phyloP scores from a whole-genome alignment of 441 rosid species.

The Populus hybrid region DNA sequence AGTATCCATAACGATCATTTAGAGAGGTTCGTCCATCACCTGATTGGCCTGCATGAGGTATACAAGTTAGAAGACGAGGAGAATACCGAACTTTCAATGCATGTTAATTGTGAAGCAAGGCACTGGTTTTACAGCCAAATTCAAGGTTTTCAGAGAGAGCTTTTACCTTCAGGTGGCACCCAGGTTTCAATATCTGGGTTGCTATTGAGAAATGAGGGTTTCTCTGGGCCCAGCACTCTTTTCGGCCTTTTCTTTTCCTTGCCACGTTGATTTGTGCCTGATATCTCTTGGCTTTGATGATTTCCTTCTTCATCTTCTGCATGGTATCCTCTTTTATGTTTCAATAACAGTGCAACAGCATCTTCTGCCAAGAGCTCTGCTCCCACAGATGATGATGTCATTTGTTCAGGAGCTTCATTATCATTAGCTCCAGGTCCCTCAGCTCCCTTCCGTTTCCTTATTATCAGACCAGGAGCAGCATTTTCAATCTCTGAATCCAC shows the following conservation, averaged over 20 bases:
- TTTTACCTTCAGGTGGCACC: slow-evolving; percentile 94
- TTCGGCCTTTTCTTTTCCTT: slow-evolving; percentile 58
- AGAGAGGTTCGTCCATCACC: slow-evolving; percentile 93
- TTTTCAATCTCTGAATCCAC: slow-evolving; percentile 44
- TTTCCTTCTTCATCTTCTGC: slow-evolving; percentile 42
- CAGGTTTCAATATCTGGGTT: slow-evolving; percentile 65
- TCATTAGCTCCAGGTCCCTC: slow-evolving; percentile 36
- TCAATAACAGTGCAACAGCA: slow-evolving; percentile 84
- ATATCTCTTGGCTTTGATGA: slow-evolving; percentile 27
- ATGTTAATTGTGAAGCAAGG: background rate
- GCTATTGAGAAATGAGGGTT: slow-evolving; percentile 62
- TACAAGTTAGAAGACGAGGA: background rate
- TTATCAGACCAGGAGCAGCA: slow-evolving; percentile 69
- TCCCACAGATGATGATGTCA: slow-evolving; percentile 37
- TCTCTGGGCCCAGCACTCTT: slow-evolving; percentile 73
- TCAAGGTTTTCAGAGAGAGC: background rate
- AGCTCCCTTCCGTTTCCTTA: slow-evolving; percentile 68
- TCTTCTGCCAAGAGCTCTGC: slow-evolving; percentile 64
- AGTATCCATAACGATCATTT: slow-evolving; percentile 85
- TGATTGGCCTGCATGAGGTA: slow-evolving; percentile 68
- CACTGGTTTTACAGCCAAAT: background rate
- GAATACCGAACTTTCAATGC: background rate
- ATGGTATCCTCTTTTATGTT: slow-evolving; percentile 70
- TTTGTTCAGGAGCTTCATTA: slow-evolving; percentile 24
- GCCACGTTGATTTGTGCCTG: slow-evolving; percentile 25